A percentile compares a stretch with the other conserved stretches of the same genome.
phyloP scores from a whole-genome alignment of 2,329 filamentous ascomycete species.

The Aspergillus ustus region DNA sequence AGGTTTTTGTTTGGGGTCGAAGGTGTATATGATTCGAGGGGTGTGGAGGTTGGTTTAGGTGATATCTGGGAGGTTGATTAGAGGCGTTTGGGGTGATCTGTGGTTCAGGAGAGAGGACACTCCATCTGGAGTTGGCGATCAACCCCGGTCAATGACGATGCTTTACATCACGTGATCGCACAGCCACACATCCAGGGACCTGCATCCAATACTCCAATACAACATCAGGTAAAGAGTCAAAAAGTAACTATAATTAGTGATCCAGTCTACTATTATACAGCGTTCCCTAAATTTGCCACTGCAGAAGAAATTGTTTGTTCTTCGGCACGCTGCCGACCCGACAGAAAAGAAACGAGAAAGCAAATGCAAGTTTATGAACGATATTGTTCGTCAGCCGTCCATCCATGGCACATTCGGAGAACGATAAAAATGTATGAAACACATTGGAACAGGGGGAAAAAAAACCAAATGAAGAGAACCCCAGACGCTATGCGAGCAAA shows the following conservation, averaged over 20 bases:
- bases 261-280: conserved; percentile 14
- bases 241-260: conserved; percentile 8
- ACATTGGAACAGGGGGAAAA: conserved; percentile 18
- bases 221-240: not conserved
- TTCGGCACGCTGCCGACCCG: not conserved
- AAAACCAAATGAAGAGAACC: conserved; percentile 33
- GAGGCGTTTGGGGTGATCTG: not conserved
- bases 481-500: conserved; percentile 46
- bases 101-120: not conserved
- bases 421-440: conserved; percentile 22
- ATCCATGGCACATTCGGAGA: conserved; percentile 10
- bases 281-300: not conserved
- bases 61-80: not conserved
- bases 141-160: conserved; percentile 12
- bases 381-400: conserved; percentile 12
- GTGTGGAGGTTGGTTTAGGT: not conserved
- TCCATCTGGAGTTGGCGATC: conserved; percentile 5
- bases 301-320: not conserved
- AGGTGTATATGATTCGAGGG: not conserved
- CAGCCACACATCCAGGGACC: conserved; percentile 3
- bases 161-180: conserved; percentile 7
- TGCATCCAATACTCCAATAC: not conserved
- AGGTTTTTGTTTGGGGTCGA: not conserved
- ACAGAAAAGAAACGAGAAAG: not conserved
- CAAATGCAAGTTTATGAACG: not conserved